Conservation (phyloP, 108 stramenopile species). For the Cyclostephanos invisitatus region DNA sequence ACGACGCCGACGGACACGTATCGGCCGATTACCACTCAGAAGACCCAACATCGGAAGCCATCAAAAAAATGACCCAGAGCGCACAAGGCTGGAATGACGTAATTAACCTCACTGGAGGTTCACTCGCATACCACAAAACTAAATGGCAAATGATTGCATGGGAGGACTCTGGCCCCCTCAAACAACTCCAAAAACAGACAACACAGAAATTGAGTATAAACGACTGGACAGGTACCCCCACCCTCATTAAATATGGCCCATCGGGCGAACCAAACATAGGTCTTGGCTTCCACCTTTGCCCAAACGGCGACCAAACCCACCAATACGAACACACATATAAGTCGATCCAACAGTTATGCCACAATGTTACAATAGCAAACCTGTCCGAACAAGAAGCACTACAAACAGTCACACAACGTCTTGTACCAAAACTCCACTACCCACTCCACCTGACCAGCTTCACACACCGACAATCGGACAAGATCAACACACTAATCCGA, state of each 20-base stretch:
- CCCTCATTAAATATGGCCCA: not conserved
- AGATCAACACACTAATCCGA: not conserved
- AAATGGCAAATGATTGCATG: not conserved
- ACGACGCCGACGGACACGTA: not conserved
- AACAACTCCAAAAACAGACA: too few species aligned
- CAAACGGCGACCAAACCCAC: not conserved
- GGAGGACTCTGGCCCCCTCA: too few species aligned
- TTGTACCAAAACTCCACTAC: conserved; percentile 6
- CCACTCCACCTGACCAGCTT: not conserved
- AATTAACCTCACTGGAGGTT: not conserved
- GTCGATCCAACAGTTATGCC: not conserved
- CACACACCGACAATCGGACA: not conserved
- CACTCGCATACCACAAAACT: conserved; percentile 1
- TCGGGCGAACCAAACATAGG: not conserved
- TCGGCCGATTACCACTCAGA: not conserved
- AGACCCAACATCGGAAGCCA: not conserved
- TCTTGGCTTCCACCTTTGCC: not conserved
- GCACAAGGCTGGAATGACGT: not conserved
- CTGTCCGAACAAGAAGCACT: not conserved
- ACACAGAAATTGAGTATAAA: not conserved
- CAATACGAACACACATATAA: not conserved
- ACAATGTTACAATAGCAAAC: not conserved
- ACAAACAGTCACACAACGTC: not conserved
- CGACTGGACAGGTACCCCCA: not conserved
- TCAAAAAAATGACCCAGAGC: not conserved